Evolutionary conservation across 352 stramenopile genomes (phyloP).

Genomic region (Globisporangium heterothallicum): DNA sequence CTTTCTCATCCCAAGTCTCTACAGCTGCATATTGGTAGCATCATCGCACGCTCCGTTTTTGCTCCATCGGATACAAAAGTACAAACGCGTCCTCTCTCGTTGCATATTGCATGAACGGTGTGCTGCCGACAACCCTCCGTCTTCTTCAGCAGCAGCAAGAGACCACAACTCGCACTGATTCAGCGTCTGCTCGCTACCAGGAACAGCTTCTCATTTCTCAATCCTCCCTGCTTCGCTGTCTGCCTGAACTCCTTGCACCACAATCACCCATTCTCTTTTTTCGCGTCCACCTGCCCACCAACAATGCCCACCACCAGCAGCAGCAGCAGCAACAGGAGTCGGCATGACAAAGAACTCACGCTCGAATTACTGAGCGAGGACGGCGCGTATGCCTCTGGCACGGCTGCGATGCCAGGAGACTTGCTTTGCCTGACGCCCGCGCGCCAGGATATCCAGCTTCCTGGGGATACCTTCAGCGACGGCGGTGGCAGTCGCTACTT

Average conservation of each 20-base stretch:
- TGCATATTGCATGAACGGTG: too few relatives aligned
- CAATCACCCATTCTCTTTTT: background rate
- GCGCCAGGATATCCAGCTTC: background rate
- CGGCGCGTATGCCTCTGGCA: background rate
- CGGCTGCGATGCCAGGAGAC: background rate
- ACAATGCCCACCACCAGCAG: background rate
- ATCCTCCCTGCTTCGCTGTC: background rate
- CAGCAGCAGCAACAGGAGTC: background rate
- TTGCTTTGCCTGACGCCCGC: conserved; percentile 5
- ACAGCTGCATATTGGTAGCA: too few relatives aligned
- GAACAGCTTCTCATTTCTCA: background rate
- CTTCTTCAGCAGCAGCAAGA: conserved; percentile 4
- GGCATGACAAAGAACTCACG: background rate
- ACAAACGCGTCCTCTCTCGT: too few relatives aligned
- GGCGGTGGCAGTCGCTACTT: background rate
- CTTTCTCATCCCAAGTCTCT: too few relatives aligned
- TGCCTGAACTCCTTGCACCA: background rate
- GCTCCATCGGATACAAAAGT: too few relatives aligned
- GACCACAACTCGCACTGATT: too few relatives aligned
- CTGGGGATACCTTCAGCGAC: background rate
- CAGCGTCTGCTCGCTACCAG: too few relatives aligned
- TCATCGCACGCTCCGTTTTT: too few relatives aligned
- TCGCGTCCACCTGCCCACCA: background rate
- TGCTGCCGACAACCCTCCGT: too few relatives aligned
- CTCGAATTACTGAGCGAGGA: conserved; percentile 1